Evolutionary conservation across 768 basidiomycete genomes (phyloP), one percentile per base, ranked within the genome.

Genomic region (Suillus subalutaceus): DNA sequence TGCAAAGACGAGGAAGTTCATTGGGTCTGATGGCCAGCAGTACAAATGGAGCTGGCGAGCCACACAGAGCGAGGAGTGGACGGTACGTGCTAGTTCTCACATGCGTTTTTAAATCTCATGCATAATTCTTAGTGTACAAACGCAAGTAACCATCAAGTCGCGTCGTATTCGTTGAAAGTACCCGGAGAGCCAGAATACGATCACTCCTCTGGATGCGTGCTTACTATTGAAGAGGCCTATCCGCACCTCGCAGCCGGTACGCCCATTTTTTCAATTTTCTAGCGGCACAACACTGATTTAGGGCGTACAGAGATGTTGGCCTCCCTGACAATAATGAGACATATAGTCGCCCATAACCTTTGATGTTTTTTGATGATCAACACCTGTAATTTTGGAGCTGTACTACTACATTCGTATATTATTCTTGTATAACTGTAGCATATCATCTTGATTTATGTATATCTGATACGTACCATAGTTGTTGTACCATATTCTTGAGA

Each of bases 171-270:
- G 72, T 80, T 88, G 59, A 88, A 87, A 67, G 71, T 79, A 18
- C 74, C 82, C 0, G 85, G 84, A 37, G 88, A 89, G 70, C 85
- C 87, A 4, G 79, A 79, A 20, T 89, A 89, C 67, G 56, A 50
- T 1, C 72, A 77, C 55, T 88, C 88, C 0, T 88, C 88, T 3
- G 88, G 88, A 2, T 87, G 86, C 66, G 84, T 85, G 78, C 76
- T 91, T 57, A 87, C 84, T 37, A 81, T 91, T 23, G 87, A 89
- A 50, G 90, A 90, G 69, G 78, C 80, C 7, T 90, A 83, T 62
- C 81, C 80, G 3, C 79, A 86, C 62, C 78, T 90, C 50, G 85
- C 85, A 40, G 79, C 80, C 64, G 90, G 90, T 88, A 70, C 68
- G 83, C 76, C 30, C 55, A 26, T 30, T 55, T 35, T 30, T 63